Evolutionary conservation across 2,329 filamentous ascomycete species (phyloP), one percentile per base, ranked within the genome.

Genomic region (Neopestalotiopsis clavispora): DNA sequence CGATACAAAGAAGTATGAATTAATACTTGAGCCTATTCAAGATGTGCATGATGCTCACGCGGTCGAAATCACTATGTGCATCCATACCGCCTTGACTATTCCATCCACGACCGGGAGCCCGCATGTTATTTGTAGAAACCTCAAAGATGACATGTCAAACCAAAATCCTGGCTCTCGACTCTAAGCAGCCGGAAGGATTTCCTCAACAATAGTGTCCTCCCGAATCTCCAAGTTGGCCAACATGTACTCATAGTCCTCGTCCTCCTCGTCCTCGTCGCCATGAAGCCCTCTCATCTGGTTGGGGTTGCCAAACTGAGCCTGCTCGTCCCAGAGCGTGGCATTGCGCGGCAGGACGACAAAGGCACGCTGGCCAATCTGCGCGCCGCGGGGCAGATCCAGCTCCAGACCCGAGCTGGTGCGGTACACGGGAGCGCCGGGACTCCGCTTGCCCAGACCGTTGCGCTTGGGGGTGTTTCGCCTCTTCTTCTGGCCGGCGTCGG

Each of bases 191-290:
- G 45, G 45, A 6, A 52, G 45, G 13, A 66, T 66, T n/a, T 58
- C 56, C 28, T 66, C 65, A 45, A 66, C 65, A 66, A 66, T 66
- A 9, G 65, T 66, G 65, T 66, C 65, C 49, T 66, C 65, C 23
- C 65, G 30, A 20, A 66, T 28, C 13, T 66, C 65, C 65, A 66
- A 66, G 49, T 66, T 66, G 23, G 52, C 49, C 65, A 66, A 2
- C 65, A 66, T 66, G 30, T 66, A 66, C 12, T 66, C 65, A 23
- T 59, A 66, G n/a, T 66, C 65, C 49, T 66, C 65, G 1, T 66
- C 65, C 0, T 66, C 65, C 17, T 66, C 65, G 10, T 66, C 45
- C 49, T 66, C 65, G 2, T 66, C 65, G n/a, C 40, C 65, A 7
- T 42, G 32, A 4, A 66, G 28, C 49, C 28, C 65, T 7, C 45